Percentiles rank a stretch among this genome's conserved stretches.
Evolutionary conservation across 129 eudicot species (phyloP).

Genomic region (Calendula officinalis): DNA sequence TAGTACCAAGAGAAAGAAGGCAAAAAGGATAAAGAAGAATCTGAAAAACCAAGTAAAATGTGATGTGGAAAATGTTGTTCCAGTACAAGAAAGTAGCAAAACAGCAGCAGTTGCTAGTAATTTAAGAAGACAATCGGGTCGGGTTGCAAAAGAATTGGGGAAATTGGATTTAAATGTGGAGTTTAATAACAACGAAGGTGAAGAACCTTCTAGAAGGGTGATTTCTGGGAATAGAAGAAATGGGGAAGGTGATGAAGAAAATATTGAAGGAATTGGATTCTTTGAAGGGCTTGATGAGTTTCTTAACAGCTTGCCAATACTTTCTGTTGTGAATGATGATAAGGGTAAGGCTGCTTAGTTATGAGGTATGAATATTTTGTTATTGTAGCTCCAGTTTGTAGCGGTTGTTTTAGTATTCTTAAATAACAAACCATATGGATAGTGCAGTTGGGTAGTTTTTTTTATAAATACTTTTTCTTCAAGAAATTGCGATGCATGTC

Average conservation of each 20-base stretch:
- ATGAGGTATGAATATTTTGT: constrained; percentile 33
- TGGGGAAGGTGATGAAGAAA: constrained; percentile 46
- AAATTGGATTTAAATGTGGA: constrained; percentile 89
- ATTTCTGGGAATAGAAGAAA: constrained; percentile 38
- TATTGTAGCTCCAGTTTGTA: constrained; percentile 34
- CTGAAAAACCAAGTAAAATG: constrained; percentile 18
- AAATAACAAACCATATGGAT: constrained; percentile 26
- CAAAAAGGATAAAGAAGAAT: background rate
- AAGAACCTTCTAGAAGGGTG: constrained; percentile 48
- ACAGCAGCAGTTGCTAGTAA: constrained; percentile 26
- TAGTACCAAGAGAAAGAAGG: constrained; percentile 27
- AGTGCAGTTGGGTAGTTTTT: constrained; percentile 17
- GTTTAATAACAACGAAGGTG: constrained; percentile 69
- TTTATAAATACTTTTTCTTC: background rate
- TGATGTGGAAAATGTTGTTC: constrained; percentile 29
- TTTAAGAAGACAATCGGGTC: constrained; percentile 54
- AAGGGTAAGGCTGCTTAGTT: constrained; percentile 67
- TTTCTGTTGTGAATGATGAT: constrained; percentile 55
- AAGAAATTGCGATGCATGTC: no score
- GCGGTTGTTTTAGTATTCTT: constrained; percentile 18
- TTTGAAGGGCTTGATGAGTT: constrained; percentile 76
- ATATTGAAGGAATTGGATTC: constrained; percentile 58
- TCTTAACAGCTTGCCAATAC: constrained; percentile 66
- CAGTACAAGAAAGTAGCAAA: constrained; percentile 34
- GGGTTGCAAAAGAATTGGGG: constrained; percentile 55